These are phyloP conservation scores for Cicer judaicum DNA, from an alignment of 306 rosid species.

Conservation along the genomic window DNA sequence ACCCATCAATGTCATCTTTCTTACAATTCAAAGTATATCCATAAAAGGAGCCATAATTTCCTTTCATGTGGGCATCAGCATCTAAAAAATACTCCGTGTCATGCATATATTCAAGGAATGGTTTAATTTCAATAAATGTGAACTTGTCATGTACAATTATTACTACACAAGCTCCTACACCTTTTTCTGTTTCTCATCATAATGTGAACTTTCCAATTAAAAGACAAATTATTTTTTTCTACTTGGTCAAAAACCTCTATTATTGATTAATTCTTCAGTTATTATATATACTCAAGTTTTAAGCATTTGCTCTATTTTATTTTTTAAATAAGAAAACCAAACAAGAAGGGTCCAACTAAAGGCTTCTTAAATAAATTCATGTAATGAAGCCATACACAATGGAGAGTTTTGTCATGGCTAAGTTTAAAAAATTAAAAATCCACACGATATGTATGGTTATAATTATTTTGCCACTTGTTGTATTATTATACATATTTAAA, in stretches of 20 bases:
- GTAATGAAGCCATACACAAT: not conserved
- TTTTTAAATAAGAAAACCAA: not conserved
- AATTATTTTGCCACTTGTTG: constrained; percentile 57
- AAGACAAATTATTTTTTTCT: not conserved
- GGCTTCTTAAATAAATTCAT: constrained; percentile 11
- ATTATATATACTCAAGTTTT: too few species aligned
- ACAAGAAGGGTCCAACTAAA: not conserved
- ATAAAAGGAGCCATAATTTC: constrained; percentile 48
- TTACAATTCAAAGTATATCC: constrained; percentile 41
- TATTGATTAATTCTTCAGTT: constrained; percentile 21
- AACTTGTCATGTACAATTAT: constrained; percentile 60
- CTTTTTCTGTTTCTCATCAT: constrained; percentile 48
- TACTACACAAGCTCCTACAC: constrained; percentile 53
- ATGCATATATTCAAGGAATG: constrained; percentile 41
- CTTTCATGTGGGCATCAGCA: constrained; percentile 49
- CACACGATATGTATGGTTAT: constrained; percentile 43
- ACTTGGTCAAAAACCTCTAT: not conserved
- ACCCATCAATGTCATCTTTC: constrained; percentile 31
- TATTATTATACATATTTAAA: constrained; percentile 30
- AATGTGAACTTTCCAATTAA: constrained; percentile 8
- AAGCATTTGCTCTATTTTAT: not conserved
- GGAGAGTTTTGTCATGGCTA: not conserved
- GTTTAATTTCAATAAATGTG: constrained; percentile 44
- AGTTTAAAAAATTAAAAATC: constrained; percentile 14
- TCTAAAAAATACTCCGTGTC: constrained; percentile 49